Percentiles rank a stretch among this genome's conserved stretches.
Conservation (phyloP, 192 early-diverging fungal genomes). For the Backusella psychrophila region DNA sequence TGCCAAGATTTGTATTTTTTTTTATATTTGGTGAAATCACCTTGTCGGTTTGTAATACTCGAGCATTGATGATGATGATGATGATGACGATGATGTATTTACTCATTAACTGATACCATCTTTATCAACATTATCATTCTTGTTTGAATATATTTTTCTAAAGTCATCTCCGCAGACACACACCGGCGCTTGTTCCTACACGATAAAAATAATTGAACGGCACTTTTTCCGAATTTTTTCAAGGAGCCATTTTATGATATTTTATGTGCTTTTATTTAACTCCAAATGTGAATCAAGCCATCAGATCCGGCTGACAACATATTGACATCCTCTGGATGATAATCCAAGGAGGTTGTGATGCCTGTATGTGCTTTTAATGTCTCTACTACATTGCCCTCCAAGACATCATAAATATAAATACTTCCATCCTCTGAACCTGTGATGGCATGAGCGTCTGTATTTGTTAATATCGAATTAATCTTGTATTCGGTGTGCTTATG, state of each 20-base stretch:
- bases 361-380: constrained; percentile 51
- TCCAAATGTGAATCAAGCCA: constrained; percentile 66
- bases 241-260: no score
- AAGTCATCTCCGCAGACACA: background rate
- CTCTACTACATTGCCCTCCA: constrained; percentile 38
- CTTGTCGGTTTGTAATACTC: background rate
- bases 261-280: background rate
- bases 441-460: constrained; percentile 70
- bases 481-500: constrained; percentile 82
- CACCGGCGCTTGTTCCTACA: background rate
- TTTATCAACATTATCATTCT: no score
- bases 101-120: no score
- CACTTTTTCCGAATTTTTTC: background rate
- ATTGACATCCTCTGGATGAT: constrained; percentile 60
- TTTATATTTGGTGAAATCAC: background rate
- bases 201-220: background rate
- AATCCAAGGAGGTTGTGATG: constrained; percentile 63
- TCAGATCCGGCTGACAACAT: constrained; percentile 71
- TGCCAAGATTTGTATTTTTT: background rate
- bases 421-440: constrained; percentile 90
- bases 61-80: background rate
- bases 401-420: constrained; percentile 85
- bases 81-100: no score
- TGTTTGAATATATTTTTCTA: background rate
- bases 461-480: constrained; percentile 66